phyloP scores from a whole-genome alignment of 1,139 yeast genomes.

The Debaryomyces fabryi region DNA sequence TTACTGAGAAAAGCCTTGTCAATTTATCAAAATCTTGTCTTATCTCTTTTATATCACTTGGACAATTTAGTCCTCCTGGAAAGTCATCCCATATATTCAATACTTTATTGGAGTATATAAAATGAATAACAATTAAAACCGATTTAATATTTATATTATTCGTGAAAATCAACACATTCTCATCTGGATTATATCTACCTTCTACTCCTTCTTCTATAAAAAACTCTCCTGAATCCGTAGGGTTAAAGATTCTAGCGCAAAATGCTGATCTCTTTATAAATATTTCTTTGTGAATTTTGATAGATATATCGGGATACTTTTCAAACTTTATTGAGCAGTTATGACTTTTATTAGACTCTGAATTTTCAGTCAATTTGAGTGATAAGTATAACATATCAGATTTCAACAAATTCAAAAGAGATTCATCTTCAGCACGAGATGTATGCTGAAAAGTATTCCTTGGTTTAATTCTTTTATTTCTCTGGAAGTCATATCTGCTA shows the following conservation, averaged over 20 bases:
- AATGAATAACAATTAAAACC: slow-evolving; percentile 35
- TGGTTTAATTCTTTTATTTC: slow-evolving; percentile 19
- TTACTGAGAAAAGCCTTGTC: slow-evolving; percentile 20
- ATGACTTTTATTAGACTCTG: slow-evolving; percentile 18
- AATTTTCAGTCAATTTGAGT: slow-evolving; percentile 9
- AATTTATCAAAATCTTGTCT: slow-evolving; percentile 25
- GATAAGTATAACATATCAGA: slow-evolving; percentile 19
- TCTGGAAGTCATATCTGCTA: slow-evolving; percentile 19
- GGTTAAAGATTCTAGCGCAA: slow-evolving; percentile 25
- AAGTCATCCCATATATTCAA: slow-evolving; percentile 30
- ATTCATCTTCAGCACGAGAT: slow-evolving; percentile 11
- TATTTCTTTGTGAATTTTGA: slow-evolving; percentile 37
- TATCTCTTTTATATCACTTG: slow-evolving; percentile 22
- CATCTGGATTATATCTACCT: slow-evolving; percentile 24
- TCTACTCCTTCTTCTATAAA: slow-evolving; percentile 22
- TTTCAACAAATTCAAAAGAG: slow-evolving; percentile 16
- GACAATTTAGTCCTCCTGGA: slow-evolving; percentile 21
- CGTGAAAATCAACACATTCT: slow-evolving; percentile 18
- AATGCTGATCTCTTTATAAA: slow-evolving; percentile 31
- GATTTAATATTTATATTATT: slow-evolving; percentile 28
- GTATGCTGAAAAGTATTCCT: slow-evolving; percentile 22
- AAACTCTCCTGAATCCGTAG: slow-evolving; percentile 18
- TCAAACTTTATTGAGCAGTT: slow-evolving; percentile 29
- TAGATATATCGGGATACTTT: slow-evolving; percentile 18
- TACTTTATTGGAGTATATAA: slow-evolving; percentile 34